Conservation (phyloP, 2,329 filamentous ascomycete genomes). For the Geosmithia flava region DNA sequence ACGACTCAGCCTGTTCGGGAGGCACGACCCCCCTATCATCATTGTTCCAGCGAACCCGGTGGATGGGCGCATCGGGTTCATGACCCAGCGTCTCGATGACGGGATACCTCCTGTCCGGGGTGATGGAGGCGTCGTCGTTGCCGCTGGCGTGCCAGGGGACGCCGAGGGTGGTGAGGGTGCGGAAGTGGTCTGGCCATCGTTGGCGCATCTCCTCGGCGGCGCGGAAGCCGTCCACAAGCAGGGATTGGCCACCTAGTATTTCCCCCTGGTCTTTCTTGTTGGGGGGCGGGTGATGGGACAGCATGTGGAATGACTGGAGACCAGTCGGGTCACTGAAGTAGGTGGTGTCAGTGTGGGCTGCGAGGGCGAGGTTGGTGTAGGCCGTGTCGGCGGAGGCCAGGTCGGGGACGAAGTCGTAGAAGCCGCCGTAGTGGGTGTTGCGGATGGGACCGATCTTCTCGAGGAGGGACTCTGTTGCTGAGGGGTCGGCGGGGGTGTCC, state of each 20-base stretch:
- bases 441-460: conserved; percentile 78
- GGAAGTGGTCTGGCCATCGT: conserved; percentile 43
- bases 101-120: conserved; percentile 56
- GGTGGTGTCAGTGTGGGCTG: conserved; percentile 85
- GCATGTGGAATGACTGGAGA: conserved; percentile 83
- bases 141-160: conserved; percentile 81
- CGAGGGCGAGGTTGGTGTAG: conserved; percentile 75
- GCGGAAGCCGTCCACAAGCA: conserved; percentile 78
- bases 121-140: conserved; percentile 71
- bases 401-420: conserved; percentile 77
- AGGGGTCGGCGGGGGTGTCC: conserved; percentile 51
- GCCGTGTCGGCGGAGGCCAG: conserved; percentile 80
- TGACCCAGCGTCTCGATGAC: conserved; percentile 51
- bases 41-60: conserved; percentile 83
- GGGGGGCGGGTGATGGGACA: conserved; percentile 50
- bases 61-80: conserved; percentile 11
- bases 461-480: conserved; percentile 62
- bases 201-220: conserved; percentile 48
- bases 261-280: conserved; percentile 9
- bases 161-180: conserved; percentile 38
- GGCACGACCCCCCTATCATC: conserved; percentile 68
- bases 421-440: conserved; percentile 77
- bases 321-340: conserved; percentile 92
- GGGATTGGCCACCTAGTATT: conserved; percentile 55
- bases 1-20: conserved; percentile 40